Base-by-base conservation (phyloP, 2,329 filamentous ascomycete species). In the Lasiodiplodia gonubiensis region DNA sequence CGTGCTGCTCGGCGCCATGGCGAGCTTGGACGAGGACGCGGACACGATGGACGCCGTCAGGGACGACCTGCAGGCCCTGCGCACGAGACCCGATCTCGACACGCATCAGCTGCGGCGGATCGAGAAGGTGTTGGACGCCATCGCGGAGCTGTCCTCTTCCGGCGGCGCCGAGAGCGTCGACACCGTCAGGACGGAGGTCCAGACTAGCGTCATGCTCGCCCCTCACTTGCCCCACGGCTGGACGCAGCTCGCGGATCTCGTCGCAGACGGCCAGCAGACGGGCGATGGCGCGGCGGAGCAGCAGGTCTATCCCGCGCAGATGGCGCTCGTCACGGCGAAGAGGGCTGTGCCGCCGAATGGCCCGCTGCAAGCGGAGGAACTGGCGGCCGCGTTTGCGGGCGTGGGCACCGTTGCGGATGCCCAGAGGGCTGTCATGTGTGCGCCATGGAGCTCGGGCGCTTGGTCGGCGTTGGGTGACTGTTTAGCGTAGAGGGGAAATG, bases 201-300 rank as follows among this genome's bases (percentile, higher is more conserved):
- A 92, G 74, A 87, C 85, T 18, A 90, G 93, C 66, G 87, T 97
- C 21, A 90, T 97, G 86, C 85, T 97, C 25, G 86, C 91, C 59
- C 95, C 95, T 0, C 85, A 90, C 68, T 86, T 93, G 68, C 89
- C 93, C 0, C 87, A 91, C 64, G 92, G 93, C 0, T 99, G 95
- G 95, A 86, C 88, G 51, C 85, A 90, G 61, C 82, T 98, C 27
- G 88, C 91, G 0, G 84, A 88, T 46, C 35, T 52, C 6, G 60
- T 51, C 2, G 42, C 37, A n/a, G 57, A 23, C 10, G 57, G 21
- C 2, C 33, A 35, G 7, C 25, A 37, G 12, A 11, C 33, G 10
- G 48, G 23, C 6, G 64, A 25, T 5, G 78, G 86, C 0, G 86
- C 85, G 0, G 86, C 85, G 2, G 72, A 72, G 14, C 67, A 73